Conservation (phyloP, 2,329 filamentous ascomycete genomes). For the Blastomyces silverae region DNA sequence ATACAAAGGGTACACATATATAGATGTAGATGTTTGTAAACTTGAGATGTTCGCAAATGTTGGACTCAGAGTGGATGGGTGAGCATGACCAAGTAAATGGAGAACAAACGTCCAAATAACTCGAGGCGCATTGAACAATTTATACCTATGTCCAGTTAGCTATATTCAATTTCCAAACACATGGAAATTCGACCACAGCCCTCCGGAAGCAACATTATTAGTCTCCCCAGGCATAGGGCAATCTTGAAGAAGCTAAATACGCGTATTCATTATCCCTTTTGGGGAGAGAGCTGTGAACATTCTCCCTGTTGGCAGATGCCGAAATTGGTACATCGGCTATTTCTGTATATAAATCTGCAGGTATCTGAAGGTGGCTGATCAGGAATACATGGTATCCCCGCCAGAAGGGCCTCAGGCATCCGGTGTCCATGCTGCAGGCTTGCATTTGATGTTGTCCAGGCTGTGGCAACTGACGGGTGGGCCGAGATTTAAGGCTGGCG, state of each 20-base stretch:
- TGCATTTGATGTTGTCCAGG: no score
- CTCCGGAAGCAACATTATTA: neutral
- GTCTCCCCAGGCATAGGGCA: neutral
- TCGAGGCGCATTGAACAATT: neutral
- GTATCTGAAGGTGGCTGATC: neutral
- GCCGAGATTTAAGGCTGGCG: neutral
- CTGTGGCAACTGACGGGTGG: neutral
- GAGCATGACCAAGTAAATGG: neutral
- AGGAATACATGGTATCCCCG: neutral
- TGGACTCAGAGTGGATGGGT: neutral
- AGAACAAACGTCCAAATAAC: neutral
- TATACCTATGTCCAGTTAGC: neutral
- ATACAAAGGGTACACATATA: neutral
- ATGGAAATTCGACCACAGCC: neutral
- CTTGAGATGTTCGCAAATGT: neutral
- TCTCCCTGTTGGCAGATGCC: neutral
- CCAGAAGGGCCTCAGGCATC: neutral
- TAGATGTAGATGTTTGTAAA: no score
- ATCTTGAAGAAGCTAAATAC: slow-evolving; percentile 1
- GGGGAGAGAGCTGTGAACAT: neutral
- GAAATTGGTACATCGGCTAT: neutral
- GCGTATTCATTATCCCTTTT: neutral
- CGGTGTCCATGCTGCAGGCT: neutral
- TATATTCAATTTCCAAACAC: neutral
- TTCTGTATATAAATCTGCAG: neutral